A percentile compares a stretch with the other conserved stretches of the same genome.
Evolutionary conservation across 805 yeast species (phyloP).

Genomic region (Saccharomycopsis malanga): DNA sequence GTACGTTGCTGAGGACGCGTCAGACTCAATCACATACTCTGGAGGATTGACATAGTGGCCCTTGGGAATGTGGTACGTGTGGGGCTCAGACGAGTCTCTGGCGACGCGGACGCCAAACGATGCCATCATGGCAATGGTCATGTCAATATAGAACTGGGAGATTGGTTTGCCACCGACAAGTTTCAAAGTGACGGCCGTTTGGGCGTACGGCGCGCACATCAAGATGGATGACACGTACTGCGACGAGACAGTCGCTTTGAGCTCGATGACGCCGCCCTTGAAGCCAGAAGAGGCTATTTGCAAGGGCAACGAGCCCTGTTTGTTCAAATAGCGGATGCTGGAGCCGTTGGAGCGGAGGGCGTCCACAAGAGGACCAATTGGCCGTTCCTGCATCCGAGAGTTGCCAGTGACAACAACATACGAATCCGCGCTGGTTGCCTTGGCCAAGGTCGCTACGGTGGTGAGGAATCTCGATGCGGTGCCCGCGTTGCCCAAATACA

Average conservation of each 20-base stretch:
- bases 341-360: constrained; percentile 82
- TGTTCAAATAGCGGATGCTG: constrained; percentile 60
- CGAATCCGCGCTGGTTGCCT: constrained; percentile 35
- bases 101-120: constrained; percentile 77
- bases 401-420: constrained; percentile 80
- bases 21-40: constrained; percentile 88
- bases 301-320: constrained; percentile 80
- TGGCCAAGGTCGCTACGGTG: constrained; percentile 81
- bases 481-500: constrained; percentile 95
- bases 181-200: constrained; percentile 76
- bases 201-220: constrained; percentile 97
- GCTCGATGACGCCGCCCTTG: constrained; percentile 85
- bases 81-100: constrained; percentile 59
- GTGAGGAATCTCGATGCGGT: constrained; percentile 95
- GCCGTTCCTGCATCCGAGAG: constrained; percentile 95
- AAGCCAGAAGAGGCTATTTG: constrained; percentile 61
- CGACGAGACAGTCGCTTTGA: constrained; percentile 94
- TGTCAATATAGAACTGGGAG: constrained; percentile 90
- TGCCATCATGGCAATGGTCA: constrained; percentile 95
- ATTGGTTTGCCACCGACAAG: constrained; percentile 96
- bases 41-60: constrained; percentile 75
- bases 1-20: constrained; percentile 96
- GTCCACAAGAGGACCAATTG: constrained; percentile 92
- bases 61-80: constrained; percentile 86
- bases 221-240: constrained; percentile 94